Conservation (phyloP, 2,329 filamentous ascomycete genomes). For the Aspergillus sp. region DNA sequence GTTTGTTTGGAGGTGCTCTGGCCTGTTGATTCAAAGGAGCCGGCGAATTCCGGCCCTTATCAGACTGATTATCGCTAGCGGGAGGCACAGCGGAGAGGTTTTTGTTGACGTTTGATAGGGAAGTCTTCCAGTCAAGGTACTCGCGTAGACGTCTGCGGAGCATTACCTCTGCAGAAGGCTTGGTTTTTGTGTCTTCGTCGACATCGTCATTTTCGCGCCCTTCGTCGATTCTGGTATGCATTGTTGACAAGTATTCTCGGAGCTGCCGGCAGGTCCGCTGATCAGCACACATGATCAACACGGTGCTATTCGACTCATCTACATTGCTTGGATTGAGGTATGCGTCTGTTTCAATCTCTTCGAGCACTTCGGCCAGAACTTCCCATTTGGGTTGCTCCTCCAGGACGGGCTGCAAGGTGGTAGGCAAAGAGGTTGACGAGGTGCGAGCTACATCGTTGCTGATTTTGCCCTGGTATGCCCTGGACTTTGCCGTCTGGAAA, state of each 20-base stretch:
- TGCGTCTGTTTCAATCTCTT: slow-evolving; percentile 88
- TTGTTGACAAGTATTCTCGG: slow-evolving; percentile 85
- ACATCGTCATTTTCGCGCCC: slow-evolving; percentile 44
- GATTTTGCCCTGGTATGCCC: slow-evolving; percentile 78
- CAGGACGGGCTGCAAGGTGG: slow-evolving; percentile 73
- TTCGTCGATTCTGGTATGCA: slow-evolving; percentile 60
- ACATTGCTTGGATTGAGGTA: slow-evolving; percentile 75
- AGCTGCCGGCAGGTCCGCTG: slow-evolving; percentile 82
- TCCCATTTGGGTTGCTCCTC: slow-evolving; percentile 96
- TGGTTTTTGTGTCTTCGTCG: slow-evolving; percentile 53
- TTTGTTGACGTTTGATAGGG: slow-evolving; percentile 78
- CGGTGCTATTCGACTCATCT: slow-evolving; percentile 86
- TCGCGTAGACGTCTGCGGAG: slow-evolving; percentile 82
- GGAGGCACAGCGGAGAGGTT: slow-evolving; percentile 34
- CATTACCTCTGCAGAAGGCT: slow-evolving; percentile 77
- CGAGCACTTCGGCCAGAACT: slow-evolving; percentile 80
- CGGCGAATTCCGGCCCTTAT: slow-evolving; percentile 20
- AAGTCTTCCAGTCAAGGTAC: slow-evolving; percentile 86
- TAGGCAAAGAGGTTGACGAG: slow-evolving; percentile 49
- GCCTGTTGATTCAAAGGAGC: slow-evolving; percentile 41
- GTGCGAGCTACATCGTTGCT: slow-evolving; percentile 53
- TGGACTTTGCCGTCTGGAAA: slow-evolving; percentile 81
- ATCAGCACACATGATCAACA: slow-evolving; percentile 93
- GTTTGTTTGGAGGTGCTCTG: slow-evolving; percentile 76
- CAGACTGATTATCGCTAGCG: slow-evolving; percentile 19